Conservation (phyloP, 352 stramenopile genomes). For the Phytophthora constricta region DNA sequence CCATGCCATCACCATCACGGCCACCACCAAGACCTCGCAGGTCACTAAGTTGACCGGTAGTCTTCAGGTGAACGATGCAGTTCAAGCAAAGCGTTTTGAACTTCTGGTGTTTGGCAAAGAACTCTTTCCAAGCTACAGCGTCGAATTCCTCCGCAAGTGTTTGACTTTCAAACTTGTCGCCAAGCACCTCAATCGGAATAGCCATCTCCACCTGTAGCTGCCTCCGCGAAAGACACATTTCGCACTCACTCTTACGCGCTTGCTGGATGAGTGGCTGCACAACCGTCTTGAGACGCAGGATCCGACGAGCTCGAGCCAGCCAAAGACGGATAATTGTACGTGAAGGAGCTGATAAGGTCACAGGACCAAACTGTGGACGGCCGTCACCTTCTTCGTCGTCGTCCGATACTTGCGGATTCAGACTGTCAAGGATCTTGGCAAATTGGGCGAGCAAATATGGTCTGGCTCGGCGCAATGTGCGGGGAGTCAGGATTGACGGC, state of each 20-base stretch:
- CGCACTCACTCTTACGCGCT: conserved; percentile 92
- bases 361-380: conserved; percentile 86
- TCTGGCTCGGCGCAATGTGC: conserved; percentile 88
- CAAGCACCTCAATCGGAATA: conserved; percentile 93
- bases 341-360: conserved; percentile 90
- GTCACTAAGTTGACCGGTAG: conserved; percentile 31
- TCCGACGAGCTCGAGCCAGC: conserved; percentile 86
- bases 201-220: conserved; percentile 95
- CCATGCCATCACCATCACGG: conserved; percentile 23
- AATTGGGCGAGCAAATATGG: conserved; percentile 97
- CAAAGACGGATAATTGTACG: conserved; percentile 94
- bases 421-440: conserved; percentile 93
- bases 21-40: conserved; percentile 34
- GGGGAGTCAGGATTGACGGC: conserved; percentile 94
- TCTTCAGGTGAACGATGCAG: conserved; percentile 89
- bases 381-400: conserved; percentile 92
- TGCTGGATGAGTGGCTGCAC: conserved; percentile 94
- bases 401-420: conserved; percentile 95
- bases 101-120: conserved; percentile 93
- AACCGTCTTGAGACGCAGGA: conserved; percentile 84
- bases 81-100: conserved; percentile 96
- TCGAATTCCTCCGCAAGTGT: conserved; percentile 92
- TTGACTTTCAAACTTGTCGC: conserved; percentile 92
- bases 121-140: conserved; percentile 95
- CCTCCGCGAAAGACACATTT: conserved; percentile 94